These are phyloP conservation scores for Penicillium angulare DNA, from an alignment of 495 filamentous ascomycete genomes.

Conservation along the genomic window DNA sequence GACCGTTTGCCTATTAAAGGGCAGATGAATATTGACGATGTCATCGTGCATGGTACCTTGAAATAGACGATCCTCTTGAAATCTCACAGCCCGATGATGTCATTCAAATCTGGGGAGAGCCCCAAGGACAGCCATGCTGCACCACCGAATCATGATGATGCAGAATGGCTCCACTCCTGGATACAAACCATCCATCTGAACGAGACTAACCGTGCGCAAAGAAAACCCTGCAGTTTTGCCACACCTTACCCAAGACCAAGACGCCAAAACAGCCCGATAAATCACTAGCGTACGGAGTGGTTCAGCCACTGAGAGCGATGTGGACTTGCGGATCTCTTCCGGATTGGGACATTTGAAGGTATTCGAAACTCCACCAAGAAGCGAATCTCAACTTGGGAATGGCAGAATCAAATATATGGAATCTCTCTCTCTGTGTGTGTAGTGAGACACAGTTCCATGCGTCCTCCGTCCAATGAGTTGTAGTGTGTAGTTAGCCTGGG, in stretches of 20 bases:
- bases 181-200: neutral
- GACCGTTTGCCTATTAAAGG: neutral
- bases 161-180: neutral
- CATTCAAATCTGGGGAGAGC: neutral
- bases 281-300: too few species aligned
- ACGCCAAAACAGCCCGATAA: too few species aligned
- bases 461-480: too few species aligned
- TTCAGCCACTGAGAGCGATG: constrained; percentile 2
- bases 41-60: constrained; percentile 7
- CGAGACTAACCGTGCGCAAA: neutral
- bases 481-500: too few species aligned
- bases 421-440: too few species aligned
- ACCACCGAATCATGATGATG: constrained; percentile 9
- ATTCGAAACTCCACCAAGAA: neutral
- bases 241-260: constrained; percentile 4
- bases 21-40: neutral
- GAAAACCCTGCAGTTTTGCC: neutral
- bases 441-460: too few species aligned
- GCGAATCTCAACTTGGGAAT: neutral
- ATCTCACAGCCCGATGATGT: constrained; percentile 2
- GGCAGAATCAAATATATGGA: neutral
- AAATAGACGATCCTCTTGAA: neutral
- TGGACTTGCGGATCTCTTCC: neutral
- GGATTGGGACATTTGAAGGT: neutral
- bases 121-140: neutral